Conservation (phyloP, 164 flowering plant genomes). For the Taxillus chinensis region DNA sequence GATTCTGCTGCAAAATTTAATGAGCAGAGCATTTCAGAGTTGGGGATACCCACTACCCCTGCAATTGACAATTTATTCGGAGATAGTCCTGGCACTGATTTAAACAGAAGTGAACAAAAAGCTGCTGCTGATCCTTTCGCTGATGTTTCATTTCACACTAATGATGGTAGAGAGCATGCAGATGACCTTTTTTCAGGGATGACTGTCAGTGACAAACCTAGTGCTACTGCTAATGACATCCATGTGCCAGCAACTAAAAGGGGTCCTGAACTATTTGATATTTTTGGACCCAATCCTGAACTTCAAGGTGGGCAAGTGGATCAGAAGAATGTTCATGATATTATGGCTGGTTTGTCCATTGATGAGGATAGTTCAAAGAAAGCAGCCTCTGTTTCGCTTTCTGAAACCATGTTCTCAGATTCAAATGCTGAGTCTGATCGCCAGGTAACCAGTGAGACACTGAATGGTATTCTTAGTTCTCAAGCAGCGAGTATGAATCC, state of each 20-base stretch:
- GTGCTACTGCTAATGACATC: slow-evolving; percentile 10
- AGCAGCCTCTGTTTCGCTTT: slow-evolving; percentile 7
- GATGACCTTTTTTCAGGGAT: slow-evolving; percentile 77
- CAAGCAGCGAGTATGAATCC: slow-evolving; percentile 31
- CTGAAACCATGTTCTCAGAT: slow-evolving; percentile 27
- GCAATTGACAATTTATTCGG: slow-evolving; percentile 73
- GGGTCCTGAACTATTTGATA: slow-evolving; percentile 46
- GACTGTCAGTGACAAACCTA: slow-evolving; percentile 36
- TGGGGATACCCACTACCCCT: slow-evolving; percentile 23
- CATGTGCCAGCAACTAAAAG: slow-evolving; percentile 16
- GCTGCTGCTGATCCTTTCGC: slow-evolving; percentile 82
- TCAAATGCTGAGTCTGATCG: slow-evolving; percentile 17
- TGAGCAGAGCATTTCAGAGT: slow-evolving; percentile 19
- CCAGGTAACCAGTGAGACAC: slow-evolving; percentile 22
- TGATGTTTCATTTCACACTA: slow-evolving; percentile 76
- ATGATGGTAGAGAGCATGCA: slow-evolving; percentile 27
- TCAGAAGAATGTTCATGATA: slow-evolving; percentile 26
- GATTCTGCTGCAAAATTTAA: slow-evolving; percentile 16
- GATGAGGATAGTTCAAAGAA: slow-evolving; percentile 29
- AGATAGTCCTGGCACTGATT: slow-evolving; percentile 27
- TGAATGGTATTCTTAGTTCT: slow-evolving; percentile 27
- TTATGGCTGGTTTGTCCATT: slow-evolving; percentile 56
- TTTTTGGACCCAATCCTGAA: slow-evolving; percentile 44
- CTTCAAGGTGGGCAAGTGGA: slow-evolving; percentile 17
- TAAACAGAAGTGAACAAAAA: slow-evolving; percentile 23